phyloP scores from a whole-genome alignment of 2,329 filamentous ascomycete species.

The Fusarium virguliforme region DNA sequence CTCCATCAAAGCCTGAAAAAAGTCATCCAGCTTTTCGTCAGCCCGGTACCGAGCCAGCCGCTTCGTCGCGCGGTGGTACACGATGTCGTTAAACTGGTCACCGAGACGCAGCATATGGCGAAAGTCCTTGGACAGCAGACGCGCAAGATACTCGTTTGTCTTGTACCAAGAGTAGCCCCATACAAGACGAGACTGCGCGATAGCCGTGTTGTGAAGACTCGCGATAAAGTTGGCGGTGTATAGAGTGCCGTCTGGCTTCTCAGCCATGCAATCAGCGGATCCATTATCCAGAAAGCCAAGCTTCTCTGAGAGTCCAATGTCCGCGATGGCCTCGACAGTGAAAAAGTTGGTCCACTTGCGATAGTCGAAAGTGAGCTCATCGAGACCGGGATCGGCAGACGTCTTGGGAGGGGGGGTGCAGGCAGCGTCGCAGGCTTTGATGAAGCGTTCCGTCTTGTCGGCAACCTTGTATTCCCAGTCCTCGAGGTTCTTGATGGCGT shows the following conservation, averaged over 20 bases:
- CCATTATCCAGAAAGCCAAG: slow-evolving; percentile 65
- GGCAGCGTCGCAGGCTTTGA: slow-evolving; percentile 61
- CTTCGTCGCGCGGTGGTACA: slow-evolving; percentile 5
- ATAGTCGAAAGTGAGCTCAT: slow-evolving; percentile 65
- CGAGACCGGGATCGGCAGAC: slow-evolving; percentile 47
- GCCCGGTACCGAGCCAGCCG: slow-evolving; percentile 40
- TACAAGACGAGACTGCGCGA: slow-evolving; percentile 65
- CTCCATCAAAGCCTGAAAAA: slow-evolving; percentile 71
- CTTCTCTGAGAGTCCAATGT: slow-evolving; percentile 68
- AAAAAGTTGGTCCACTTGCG: slow-evolving; percentile 69
- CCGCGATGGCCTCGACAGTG: slow-evolving; percentile 69
- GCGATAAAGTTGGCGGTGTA: slow-evolving; percentile 65
- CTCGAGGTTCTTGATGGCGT: slow-evolving; percentile 69
- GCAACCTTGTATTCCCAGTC: slow-evolving; percentile 70
- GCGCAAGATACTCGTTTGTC: neutral
- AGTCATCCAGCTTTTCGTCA: slow-evolving; percentile 72
- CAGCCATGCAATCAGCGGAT: slow-evolving; percentile 14
- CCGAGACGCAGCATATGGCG: slow-evolving; percentile 2
- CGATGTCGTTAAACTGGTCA: slow-evolving; percentile 3
- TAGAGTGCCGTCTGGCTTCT: slow-evolving; percentile 61
- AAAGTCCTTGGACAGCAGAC: neutral
- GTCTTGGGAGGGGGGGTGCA: slow-evolving; percentile 57
- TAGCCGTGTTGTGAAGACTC: slow-evolving; percentile 66
- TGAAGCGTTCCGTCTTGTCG: slow-evolving; percentile 64
- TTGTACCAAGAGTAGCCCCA: slow-evolving; percentile 70